Evolutionary conservation across 2,329 filamentous ascomycete genomes (phyloP).

Genomic region (Ceratocystis colombiana): DNA sequence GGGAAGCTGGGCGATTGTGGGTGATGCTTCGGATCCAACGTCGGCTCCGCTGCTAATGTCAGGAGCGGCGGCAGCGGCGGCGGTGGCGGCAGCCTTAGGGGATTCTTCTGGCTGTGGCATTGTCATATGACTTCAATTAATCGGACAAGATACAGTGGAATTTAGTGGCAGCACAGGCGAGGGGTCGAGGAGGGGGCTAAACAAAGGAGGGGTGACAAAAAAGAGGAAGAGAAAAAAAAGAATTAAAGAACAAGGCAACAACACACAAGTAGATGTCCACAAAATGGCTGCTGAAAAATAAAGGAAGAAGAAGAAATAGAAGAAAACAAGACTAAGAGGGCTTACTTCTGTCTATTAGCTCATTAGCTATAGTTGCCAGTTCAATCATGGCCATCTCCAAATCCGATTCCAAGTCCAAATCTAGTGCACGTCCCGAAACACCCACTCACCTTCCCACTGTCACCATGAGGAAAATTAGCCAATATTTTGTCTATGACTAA

Average conservation of each 20-base stretch:
- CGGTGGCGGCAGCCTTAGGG: background rate
- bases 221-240: background rate
- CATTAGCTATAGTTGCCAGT: conserved; percentile 11
- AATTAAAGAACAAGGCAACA: background rate
- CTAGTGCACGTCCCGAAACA: conserved; percentile 6
- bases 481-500: background rate
- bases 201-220: background rate
- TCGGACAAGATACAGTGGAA: background rate
- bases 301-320: conserved; percentile 1
- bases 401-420: conserved; percentile 1
- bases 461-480: too few relatives aligned
- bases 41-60: background rate
- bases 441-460: background rate
- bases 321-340: conserved; percentile 3
- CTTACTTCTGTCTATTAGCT: background rate
- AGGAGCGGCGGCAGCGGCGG: background rate
- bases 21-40: background rate
- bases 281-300: background rate
- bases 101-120: background rate
- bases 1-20: conserved; percentile 20
- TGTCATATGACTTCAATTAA: background rate
- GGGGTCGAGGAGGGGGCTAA: background rate
- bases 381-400: conserved; percentile 7
- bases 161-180: background rate
- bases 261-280: background rate